Evolutionary conservation across 495 filamentous ascomycete genomes (phyloP).

Genomic region (Xylaria longipes): DNA sequence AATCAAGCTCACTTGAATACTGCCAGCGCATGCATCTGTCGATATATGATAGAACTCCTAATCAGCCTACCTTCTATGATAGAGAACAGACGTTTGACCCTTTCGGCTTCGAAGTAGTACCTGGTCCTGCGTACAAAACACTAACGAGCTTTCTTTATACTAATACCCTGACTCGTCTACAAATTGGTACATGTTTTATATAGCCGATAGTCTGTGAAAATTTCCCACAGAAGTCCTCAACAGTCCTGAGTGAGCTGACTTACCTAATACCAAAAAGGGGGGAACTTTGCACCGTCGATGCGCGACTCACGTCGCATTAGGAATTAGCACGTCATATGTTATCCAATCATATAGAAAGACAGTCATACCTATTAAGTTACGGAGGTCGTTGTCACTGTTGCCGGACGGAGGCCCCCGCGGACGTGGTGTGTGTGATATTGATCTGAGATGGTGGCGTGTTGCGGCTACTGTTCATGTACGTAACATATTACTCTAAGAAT

Average conservation of each 20-base stretch:
- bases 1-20: too few relatives aligned
- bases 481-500: too few relatives aligned
- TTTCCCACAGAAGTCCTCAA: not conserved
- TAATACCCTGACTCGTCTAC: not conserved
- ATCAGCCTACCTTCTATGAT: too few relatives aligned
- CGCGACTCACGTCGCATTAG: not conserved
- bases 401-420: not conserved
- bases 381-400: not conserved
- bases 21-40: too few relatives aligned
- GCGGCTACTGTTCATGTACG: not conserved
- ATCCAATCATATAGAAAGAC: not conserved
- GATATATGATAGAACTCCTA: not conserved
- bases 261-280: not conserved
- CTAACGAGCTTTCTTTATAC: not conserved
- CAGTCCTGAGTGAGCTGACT: not conserved
- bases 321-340: not conserved
- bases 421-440: not conserved
- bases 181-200: not conserved
- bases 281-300: not conserved
- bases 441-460: not conserved
- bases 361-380: not conserved
- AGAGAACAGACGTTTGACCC: not conserved
- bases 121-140: not conserved
- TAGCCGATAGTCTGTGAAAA: not conserved
- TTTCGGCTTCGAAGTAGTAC: not conserved